Base-by-base conservation (phyloP, 176 grass and related monocot genomes). In the Aegilops umbellulata region DNA sequence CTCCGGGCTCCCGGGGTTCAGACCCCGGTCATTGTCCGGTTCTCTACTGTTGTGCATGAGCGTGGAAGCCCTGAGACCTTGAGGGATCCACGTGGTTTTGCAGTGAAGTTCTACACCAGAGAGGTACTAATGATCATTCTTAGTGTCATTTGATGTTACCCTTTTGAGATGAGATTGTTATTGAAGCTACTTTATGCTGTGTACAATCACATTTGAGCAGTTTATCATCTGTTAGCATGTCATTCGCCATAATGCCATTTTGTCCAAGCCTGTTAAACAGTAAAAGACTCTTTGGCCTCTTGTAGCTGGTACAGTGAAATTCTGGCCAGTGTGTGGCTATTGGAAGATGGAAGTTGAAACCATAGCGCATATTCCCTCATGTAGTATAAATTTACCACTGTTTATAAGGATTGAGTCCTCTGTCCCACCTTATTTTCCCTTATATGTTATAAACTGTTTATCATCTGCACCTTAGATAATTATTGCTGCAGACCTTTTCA, bases 61-160 rank as follows among this genome's bases (percentile, higher is more conserved):
- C 92, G 92, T 82, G 95, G 92, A 51, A 97, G 95, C 77, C 95
- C 95, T 42, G 95, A 97, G 85, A 97, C 95, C 27, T 65, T 97
- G 78, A 90, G 95, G 76, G 92, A 97, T 44, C 92, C 95, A 15
- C 92, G 90, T 86, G 95, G 92, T 83, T 97, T 94, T 79, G 95
- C 92, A 7, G 92, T 94, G 22, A 97, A 97, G 74, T 97, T 97
- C 80, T 97, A 97, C 84, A 94, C 88, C 8, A 94, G 95, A 92
- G 95, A 97, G 95, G 95, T 97, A 92, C 62, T 10, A 4, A 17
- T 51, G 2, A 20, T 51, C 72, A 30, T 42, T 75, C n/a, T 51
- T 20, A 29, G 4, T 47, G 2, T 25, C 2, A 44, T 73, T 25
- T 15, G 2, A n/a, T 25, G 6, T 26, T 16, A 8, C 16, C 8